Evolutionary conservation across 2,329 filamentous ascomycete species (phyloP).

Genomic region (Polytolypa hystricis): DNA sequence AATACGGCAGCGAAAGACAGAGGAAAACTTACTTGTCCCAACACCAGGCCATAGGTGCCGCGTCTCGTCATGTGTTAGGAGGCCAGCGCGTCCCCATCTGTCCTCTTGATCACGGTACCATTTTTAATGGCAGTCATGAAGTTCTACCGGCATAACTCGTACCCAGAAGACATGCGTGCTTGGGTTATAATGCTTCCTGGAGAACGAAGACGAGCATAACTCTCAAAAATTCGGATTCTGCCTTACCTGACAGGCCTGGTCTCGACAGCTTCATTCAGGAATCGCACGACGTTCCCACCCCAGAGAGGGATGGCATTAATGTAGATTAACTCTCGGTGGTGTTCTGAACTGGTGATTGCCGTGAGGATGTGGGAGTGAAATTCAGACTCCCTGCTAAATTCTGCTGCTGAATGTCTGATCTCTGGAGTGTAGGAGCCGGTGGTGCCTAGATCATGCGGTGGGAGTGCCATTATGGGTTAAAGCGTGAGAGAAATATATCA

Average conservation of each 20-base stretch:
- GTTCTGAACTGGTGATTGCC: neutral
- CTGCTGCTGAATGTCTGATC: neutral
- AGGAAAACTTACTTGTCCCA: neutral
- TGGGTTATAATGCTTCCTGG: neutral
- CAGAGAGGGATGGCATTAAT: neutral
- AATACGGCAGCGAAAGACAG: neutral
- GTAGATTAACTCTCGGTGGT: neutral
- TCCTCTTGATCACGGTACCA: neutral
- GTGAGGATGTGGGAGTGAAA: neutral
- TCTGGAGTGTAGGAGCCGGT: neutral
- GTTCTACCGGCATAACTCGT: conserved; percentile 1
- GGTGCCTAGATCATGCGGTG: neutral
- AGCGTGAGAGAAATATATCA: too few species aligned
- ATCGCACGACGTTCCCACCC: neutral
- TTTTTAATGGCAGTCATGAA: conserved; percentile 5
- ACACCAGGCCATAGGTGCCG: neutral
- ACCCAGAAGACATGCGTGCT: neutral
- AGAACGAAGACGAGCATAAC: neutral
- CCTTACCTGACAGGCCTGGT: neutral
- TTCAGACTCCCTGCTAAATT: neutral
- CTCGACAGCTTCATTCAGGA: neutral
- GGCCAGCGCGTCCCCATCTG: neutral
- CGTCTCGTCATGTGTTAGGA: neutral
- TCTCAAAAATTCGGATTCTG: neutral
- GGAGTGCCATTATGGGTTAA: too few species aligned